Percentiles rank a stretch among this genome's conserved stretches.
Evolutionary conservation across 225 moss, liverwort and hornwort species (phyloP).

Genomic region (Neckera pumila): DNA sequence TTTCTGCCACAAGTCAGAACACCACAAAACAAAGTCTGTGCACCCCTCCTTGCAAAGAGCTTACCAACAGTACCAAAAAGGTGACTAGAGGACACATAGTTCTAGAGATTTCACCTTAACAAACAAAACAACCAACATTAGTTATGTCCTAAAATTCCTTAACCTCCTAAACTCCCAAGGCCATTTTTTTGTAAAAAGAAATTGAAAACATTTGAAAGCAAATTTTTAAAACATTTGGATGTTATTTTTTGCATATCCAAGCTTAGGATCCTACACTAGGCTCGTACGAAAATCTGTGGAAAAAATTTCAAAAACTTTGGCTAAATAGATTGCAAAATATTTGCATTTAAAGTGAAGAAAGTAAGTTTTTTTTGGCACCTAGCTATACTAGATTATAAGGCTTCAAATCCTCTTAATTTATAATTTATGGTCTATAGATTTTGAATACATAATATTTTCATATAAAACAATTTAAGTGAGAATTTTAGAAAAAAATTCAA

Average conservation of each 20-base stretch:
- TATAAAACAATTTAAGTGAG: fast-evolving
- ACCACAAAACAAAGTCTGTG: no score
- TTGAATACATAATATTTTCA: neutral
- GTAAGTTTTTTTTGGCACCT: neutral
- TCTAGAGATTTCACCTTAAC: no score
- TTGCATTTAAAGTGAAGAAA: neutral
- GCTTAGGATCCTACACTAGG: fast-evolving
- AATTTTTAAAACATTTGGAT: neutral
- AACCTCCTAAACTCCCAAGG: neutral
- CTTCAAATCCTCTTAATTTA: neutral
- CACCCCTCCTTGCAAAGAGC: no score
- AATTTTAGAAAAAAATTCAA: neutral
- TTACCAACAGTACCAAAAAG: no score
- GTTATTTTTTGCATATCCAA: neutral
- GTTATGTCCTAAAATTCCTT: no score
- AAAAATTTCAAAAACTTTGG: neutral
- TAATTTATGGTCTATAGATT: neutral
- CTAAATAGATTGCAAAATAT: neutral
- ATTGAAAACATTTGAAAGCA: neutral
- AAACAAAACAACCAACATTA: no score
- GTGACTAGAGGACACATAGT: no score
- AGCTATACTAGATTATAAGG: neutral
- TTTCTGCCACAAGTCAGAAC: no score
- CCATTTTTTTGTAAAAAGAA: fast-evolving
- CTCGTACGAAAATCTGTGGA: no score